Evolutionary conservation across 345 rosid species (phyloP), one percentile per base, ranked within the genome.

Genomic region (Eucalyptus tenuipes): DNA sequence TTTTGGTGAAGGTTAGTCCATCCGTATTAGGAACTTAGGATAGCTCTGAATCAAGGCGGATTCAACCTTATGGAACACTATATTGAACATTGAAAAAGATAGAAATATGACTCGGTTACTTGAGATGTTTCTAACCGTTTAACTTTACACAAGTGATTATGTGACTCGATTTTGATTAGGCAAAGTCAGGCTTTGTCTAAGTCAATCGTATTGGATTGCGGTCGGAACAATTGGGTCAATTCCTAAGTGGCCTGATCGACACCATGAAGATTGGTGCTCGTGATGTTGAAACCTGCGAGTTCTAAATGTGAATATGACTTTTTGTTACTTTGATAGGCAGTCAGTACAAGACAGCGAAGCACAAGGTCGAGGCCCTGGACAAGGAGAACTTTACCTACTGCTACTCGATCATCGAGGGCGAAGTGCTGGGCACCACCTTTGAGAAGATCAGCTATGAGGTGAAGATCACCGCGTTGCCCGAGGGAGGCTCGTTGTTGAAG

Each of bases 291-390:
- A 86, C n/a, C 9, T 31, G 71, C 18, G 9, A 64, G 71, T 13
- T 29, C 8, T n/a, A 7, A 57, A 29, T 45, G 7, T 86, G 12
- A 57, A 29, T 45, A 5, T 86, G 12, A 15, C 18, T 86, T 86
- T 27, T 13, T 85, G 49, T 40, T 29, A 27, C 31, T 10, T 31
- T 20, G 22, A 49, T 87, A 93, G 93, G 91, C 5, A 71, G 57
- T 53, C 79, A 71, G 14, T 86, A 81, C 90, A 90, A 88, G 71
- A 50, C 86, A 29, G 87, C 89, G 88, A 93, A 92, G 92, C 91
- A 92, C 29, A 88, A 71, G 82, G 53, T 91, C 44, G 94, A 93
- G 7, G 91, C 66, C 14, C 7, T 92, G 31, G 95, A 93, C 91
- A 88, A 87, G 89, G 92, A 88, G 86, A 91, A 80, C n/a, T 40